These are phyloP conservation scores for Penicillium cosmopolitanum DNA, from an alignment of 495 filamentous ascomycete genomes.

Conservation along the genomic window DNA sequence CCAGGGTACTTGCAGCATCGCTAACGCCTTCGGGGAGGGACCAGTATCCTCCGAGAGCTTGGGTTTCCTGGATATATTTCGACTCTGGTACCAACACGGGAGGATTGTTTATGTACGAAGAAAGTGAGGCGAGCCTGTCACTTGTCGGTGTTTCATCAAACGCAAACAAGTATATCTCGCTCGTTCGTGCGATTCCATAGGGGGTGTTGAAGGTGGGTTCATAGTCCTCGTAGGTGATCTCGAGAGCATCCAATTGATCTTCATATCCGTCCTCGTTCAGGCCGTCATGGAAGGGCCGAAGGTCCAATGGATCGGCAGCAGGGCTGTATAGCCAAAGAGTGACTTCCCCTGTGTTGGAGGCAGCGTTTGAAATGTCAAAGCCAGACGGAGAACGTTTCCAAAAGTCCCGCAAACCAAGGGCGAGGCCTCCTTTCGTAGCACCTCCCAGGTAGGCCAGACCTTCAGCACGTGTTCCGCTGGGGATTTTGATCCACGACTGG, in stretches of 20 bases:
- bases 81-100: slow-evolving; percentile 41
- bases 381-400: slow-evolving; percentile 55
- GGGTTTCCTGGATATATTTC: slow-evolving; percentile 42
- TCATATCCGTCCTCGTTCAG: slow-evolving; percentile 48
- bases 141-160: slow-evolving; percentile 45
- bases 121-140: slow-evolving; percentile 33
- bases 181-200: slow-evolving; percentile 52
- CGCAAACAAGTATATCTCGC: slow-evolving; percentile 46
- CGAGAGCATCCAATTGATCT: slow-evolving; percentile 51
- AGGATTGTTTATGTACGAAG: slow-evolving; percentile 36
- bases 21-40: not conserved
- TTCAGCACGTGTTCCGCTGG: slow-evolving; percentile 45
- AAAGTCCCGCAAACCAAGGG: slow-evolving; percentile 51
- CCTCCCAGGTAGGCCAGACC: slow-evolving; percentile 53
- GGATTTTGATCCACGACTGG: slow-evolving; percentile 54
- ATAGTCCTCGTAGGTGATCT: slow-evolving; percentile 59
- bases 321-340: slow-evolving; percentile 57
- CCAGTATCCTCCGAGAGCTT: slow-evolving; percentile 52
- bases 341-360: slow-evolving; percentile 40
- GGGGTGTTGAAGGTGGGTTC: slow-evolving; percentile 50
- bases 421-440: slow-evolving; percentile 49
- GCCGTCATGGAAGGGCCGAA: slow-evolving; percentile 53
- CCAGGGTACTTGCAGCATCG: slow-evolving; percentile 27
- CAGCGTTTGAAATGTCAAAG: slow-evolving; percentile 46
- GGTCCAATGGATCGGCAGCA: slow-evolving; percentile 48